Evolutionary conservation across 495 filamentous ascomycete species (phyloP), one percentile per base, ranked within the genome.

Genomic region (Talaromyces wortmannii): DNA sequence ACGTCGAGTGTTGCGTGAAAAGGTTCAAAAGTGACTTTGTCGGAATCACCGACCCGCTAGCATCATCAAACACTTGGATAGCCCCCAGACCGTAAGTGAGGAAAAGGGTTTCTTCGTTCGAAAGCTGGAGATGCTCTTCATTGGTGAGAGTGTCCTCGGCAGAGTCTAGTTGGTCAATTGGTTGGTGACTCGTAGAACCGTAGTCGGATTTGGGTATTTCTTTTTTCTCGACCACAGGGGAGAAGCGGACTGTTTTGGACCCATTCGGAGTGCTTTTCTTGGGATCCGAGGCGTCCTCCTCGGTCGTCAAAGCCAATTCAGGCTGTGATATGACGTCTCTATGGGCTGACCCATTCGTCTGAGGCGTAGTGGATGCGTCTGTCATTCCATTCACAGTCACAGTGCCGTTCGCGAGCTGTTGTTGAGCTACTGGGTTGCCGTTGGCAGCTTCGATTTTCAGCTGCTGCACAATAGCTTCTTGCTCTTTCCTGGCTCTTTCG

Each of bases 41-140:
- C 48, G 78, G 44, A 23, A 75, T 70, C 18, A 58, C 43, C 13
- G 53, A 64, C 42, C 77, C 67, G n/a, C 72, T 79, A 11, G 69
- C 64, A 7, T 79, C 71, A 58, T 87, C 81, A 36, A 77, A 69
- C 48, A 98, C 77, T 15, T 75, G 68, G 23, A 99, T 77, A n/a
- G 80, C 80, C 7, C 94, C 92, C 2, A 99, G 77, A 2, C 77
- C 84, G 64, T 92, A 99, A 11, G 76, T 74, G 5, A 99, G 79
- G 71, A 96, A 99, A 71, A 97, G 95, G 3, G 90, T 84, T 73
- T 99, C 94, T 64, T 96, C 92, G 3, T 85, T 80, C 7, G 86
- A 88, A 16, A 97, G 75, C 63, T 99, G 94, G 31, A 96, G 84
- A 62, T 96, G 91, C 58, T 99, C 94, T 71, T 91, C 83, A 63